Evolutionary conservation across 2,329 filamentous ascomycete species (phyloP).

Genomic region (Emmonsiellopsis sp.): DNA sequence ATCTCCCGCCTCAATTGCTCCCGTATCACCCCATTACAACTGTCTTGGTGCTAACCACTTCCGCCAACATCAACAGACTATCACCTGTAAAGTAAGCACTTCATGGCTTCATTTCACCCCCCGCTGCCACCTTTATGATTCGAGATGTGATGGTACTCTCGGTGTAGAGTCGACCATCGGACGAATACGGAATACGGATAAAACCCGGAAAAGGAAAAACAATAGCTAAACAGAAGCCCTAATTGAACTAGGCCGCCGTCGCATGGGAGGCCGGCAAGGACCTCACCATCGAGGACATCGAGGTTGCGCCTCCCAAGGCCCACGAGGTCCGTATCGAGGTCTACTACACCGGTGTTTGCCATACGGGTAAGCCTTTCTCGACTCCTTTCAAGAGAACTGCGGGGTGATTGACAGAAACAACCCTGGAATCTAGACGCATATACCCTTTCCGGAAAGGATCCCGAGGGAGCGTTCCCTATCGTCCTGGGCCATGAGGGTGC

Average conservation of each 20-base stretch:
- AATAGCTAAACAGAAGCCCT: slow-evolving; percentile 16
- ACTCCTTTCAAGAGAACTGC: background rate
- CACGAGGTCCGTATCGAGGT: slow-evolving; percentile 96
- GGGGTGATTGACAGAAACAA: background rate
- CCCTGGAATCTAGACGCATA: slow-evolving; percentile 60
- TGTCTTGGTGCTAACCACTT: slow-evolving; percentile 6
- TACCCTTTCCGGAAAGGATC: slow-evolving; percentile 91
- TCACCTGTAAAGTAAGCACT: slow-evolving; percentile 66
- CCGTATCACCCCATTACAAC: background rate
- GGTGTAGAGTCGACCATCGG: background rate
- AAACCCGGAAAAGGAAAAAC: background rate
- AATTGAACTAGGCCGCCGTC: slow-evolving; percentile 61
- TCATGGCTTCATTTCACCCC: background rate
- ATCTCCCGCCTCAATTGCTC: slow-evolving; percentile 6
- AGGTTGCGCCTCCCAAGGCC: slow-evolving; percentile 79
- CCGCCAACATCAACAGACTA: slow-evolving; percentile 52
- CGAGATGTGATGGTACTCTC: background rate
- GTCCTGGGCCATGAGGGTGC: slow-evolving; percentile 86
- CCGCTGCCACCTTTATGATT: background rate
- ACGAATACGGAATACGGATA: background rate
- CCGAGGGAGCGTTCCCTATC: slow-evolving; percentile 87
- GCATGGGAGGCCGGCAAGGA: slow-evolving; percentile 95
- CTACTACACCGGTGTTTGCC: slow-evolving; percentile 96
- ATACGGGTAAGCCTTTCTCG: slow-evolving; percentile 60
- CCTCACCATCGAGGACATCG: slow-evolving; percentile 80